Conservation (phyloP, 495 filamentous ascomycete species). For the Penicillium cataractarum region DNA sequence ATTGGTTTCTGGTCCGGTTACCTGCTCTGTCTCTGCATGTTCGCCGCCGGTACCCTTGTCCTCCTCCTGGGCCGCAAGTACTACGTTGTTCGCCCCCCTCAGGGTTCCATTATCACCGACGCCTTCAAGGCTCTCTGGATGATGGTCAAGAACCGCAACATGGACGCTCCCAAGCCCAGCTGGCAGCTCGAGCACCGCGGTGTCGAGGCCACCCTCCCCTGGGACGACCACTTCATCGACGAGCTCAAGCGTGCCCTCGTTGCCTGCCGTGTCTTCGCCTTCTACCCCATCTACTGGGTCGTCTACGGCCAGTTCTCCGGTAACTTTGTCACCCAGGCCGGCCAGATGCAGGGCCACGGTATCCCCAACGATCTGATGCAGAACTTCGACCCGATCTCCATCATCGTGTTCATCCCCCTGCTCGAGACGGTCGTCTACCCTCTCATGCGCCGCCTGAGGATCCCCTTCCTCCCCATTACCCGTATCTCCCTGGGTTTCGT, state of each 20-base stretch:
- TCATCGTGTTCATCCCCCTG: conserved; percentile 73
- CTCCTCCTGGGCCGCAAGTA: conserved; percentile 58
- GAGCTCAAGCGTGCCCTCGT: conserved; percentile 62
- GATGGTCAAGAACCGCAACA: conserved; percentile 55
- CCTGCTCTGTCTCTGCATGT: conserved; percentile 67
- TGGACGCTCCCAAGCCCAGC: conserved; percentile 63
- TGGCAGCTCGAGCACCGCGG: conserved; percentile 54
- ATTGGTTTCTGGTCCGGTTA: conserved; percentile 77
- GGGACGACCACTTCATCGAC: conserved; percentile 67
- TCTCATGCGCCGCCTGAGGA: conserved; percentile 60
- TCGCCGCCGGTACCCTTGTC: conserved; percentile 55
- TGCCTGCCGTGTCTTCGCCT: conserved; percentile 63
- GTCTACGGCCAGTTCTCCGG: conserved; percentile 61
- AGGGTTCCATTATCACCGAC: conserved; percentile 64
- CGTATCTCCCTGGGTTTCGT: conserved; percentile 76
- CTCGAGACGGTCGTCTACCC: conserved; percentile 72
- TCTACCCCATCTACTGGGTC: conserved; percentile 65
- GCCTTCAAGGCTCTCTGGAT: conserved; percentile 65
- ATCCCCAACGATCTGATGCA: conserved; percentile 74
- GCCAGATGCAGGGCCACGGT: conserved; percentile 57
- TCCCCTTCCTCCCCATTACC: conserved; percentile 71
- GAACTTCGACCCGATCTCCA: conserved; percentile 76
- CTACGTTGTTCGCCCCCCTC: conserved; percentile 65
- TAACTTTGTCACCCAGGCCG: conserved; percentile 62
- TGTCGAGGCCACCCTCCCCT: conserved; percentile 40